Evolutionary conservation across 1,284 basidiomycete genomes (phyloP), one percentile per base, ranked within the genome.

Genomic region (Leccinum fallax): DNA sequence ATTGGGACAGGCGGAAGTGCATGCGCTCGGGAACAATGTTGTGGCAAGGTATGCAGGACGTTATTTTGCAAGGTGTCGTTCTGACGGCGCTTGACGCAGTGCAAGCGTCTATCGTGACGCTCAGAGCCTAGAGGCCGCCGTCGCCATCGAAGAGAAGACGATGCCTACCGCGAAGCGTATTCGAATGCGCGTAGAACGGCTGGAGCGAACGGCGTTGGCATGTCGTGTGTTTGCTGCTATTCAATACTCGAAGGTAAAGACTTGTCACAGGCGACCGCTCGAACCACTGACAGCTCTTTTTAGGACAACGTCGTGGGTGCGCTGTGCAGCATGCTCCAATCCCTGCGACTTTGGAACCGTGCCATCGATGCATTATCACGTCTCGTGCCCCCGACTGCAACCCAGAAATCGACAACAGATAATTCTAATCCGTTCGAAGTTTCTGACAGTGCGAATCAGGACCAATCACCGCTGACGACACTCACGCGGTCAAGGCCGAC

Each of bases 301-400:
- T 69, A 95, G 93, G 86, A 89, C 53, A 86, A 95, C 58, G 78
- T 87, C 0, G 78, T 84, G 0, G 75, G 80, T 0, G 85, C 89
- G 0, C 72, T 95, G 16, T 79, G 83, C 26, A 83, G 83, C 16
- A 80, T 90, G 58, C 78, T 90, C 10, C 89, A 92, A 65, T 85
- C 91, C 0, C 80, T 95, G 63, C 85, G 94, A 4, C 77, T 96
- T 1, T 93, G 88, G 84, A 91, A 90, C 66, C 85, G 93, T 36
- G 92, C 92, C 1, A 79, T 88, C 2, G 90, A 92, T 32, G 85
- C 86, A 1, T 73, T 95, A 0, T 76, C 85, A 4, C 87, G 92
- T 9, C 78, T 94, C 6, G 81, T 73, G 46, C 68, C 77, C 2
- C 70, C 78, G 2, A 62, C 66, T 21, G 63, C 68, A 11, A 21